phyloP scores from a whole-genome alignment of 2,329 filamentous ascomycete genomes.

The Domatiomyces catenatus region DNA sequence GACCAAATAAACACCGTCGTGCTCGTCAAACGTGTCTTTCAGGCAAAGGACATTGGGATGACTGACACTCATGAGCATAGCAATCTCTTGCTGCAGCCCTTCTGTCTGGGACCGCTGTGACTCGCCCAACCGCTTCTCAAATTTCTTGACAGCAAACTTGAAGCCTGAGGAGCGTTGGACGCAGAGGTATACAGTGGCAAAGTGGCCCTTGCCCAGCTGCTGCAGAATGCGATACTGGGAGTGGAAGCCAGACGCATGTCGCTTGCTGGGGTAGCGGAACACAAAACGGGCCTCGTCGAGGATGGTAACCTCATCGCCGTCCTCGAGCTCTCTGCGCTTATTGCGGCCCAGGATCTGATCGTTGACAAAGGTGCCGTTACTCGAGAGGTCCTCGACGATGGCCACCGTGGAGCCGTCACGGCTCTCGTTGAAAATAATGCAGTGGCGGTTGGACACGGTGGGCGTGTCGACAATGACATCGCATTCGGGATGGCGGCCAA shows the following conservation, averaged over 20 bases:
- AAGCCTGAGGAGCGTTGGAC: slow-evolving; percentile 70
- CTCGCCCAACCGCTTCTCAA: slow-evolving; percentile 68
- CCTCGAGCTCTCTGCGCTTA: slow-evolving; percentile 71
- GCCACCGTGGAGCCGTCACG: slow-evolving; percentile 45
- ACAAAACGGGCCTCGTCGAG: slow-evolving; percentile 74
- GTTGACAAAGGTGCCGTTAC: slow-evolving; percentile 93
- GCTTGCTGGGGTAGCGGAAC: slow-evolving; percentile 69
- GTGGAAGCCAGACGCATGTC: slow-evolving; percentile 60
- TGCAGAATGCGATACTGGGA: slow-evolving; percentile 76
- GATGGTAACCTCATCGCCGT: slow-evolving; percentile 81
- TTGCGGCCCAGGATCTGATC: slow-evolving; percentile 83
- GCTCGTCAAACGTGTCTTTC: slow-evolving; percentile 89
- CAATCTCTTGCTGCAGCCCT: slow-evolving; percentile 85
- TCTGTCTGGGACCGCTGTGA: slow-evolving; percentile 75
- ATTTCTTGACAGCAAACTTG: slow-evolving; percentile 84
- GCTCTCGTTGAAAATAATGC: slow-evolving; percentile 41
- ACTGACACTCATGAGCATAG: slow-evolving; percentile 89
- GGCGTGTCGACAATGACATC: slow-evolving; percentile 61
- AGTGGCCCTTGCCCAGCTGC: slow-evolving; percentile 85
- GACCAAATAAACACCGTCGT: slow-evolving; percentile 77
- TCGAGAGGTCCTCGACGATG: slow-evolving; percentile 82
- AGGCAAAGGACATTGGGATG: slow-evolving; percentile 85
- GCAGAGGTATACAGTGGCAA: slow-evolving; percentile 83
- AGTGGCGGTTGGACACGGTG: slow-evolving; percentile 67
- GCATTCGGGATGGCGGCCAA: slow-evolving; percentile 87